A percentile compares a stretch with the other conserved stretches of the same genome.
phyloP scores from a whole-genome alignment of 805 yeast genomes.

The Scheffersomyces stipitis region DNA sequence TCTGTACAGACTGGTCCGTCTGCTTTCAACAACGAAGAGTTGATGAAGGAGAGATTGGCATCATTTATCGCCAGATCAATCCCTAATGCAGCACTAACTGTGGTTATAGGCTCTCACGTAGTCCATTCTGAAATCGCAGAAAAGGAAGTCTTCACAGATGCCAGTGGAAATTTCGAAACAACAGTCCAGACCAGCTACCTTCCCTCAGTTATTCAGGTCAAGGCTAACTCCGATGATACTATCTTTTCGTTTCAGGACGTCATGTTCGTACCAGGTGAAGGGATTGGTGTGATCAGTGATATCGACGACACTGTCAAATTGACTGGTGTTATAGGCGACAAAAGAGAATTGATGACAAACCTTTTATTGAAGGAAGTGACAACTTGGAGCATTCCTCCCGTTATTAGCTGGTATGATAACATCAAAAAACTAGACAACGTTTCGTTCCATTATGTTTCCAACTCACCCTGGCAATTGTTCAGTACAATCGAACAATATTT shows the following conservation, averaged over 20 bases:
- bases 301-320: slow-evolving; percentile 91
- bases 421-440: slow-evolving; percentile 46
- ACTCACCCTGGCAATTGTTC: slow-evolving; percentile 90
- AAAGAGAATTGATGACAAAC: slow-evolving; percentile 76
- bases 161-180: slow-evolving; percentile 63
- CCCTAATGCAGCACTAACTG: slow-evolving; percentile 51
- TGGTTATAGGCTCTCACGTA: slow-evolving; percentile 56
- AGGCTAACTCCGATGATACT: slow-evolving; percentile 47
- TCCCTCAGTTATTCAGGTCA: slow-evolving; percentile 60
- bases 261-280: slow-evolving; percentile 42
- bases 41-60: slow-evolving; percentile 62
- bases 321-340: slow-evolving; percentile 89
- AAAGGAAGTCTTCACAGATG: slow-evolving; percentile 51
- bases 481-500: slow-evolving; percentile 60
- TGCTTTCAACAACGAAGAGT: slow-evolving; percentile 39
- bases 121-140: slow-evolving; percentile 22
- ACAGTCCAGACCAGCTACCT: slow-evolving; percentile 54
- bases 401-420: slow-evolving; percentile 68
- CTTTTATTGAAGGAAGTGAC: slow-evolving; percentile 66
- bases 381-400: slow-evolving; percentile 73
- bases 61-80: slow-evolving; percentile 70
- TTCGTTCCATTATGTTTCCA: slow-evolving; percentile 90
- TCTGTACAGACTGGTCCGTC: not conserved
- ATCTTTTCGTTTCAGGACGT: slow-evolving; percentile 48
- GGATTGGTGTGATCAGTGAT: slow-evolving; percentile 80